Evolutionary conservation across 1,139 yeast genomes (phyloP), one percentile per base, ranked within the genome.

Genomic region (Zygoascus sp.): DNA sequence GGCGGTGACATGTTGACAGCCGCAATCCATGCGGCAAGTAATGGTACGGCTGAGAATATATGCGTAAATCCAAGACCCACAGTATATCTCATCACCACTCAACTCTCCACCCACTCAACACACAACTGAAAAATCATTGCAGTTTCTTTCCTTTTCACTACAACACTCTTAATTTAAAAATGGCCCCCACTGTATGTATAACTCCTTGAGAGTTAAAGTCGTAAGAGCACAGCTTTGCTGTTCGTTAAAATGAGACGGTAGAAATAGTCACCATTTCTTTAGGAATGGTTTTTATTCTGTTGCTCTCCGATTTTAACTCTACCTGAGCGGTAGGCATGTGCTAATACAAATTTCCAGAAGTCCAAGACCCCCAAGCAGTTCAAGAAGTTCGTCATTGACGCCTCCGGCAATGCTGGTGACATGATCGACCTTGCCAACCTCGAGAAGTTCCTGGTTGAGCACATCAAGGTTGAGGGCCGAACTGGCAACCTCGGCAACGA

Each of bases 391-490:
- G 87, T 86, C 70, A 94, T 92, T 72, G 97, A 90, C 81, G 89
- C 88, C 72, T 80, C 95, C 59, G 96, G 95, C 68, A 96, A 96
- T 81, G 87, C 90, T 67, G 86, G 87, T 76, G 96, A 92, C 78
- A 63, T 66, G 55, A 95, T 89, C 70, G 97, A 92, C 83, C 94
- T 94, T 76, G 86, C 94, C 72, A 83, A 95, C 68, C 88, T 90
- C 81, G 95, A 88, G 70, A 90, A 92, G 82, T 94, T 83, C 90
- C 83, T 94, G 75, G 82, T 84, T 73, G 98, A 92, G 79, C 96
- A 88, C 87, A 90, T 94, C 86, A 94, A 94, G 84, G 92, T 94
- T 69, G 98, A 92, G 60, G 90, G 92, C 75, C 81, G 85, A 70
- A 80, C 87, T 67, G 97, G 97, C 74, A 86, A 89, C 89, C 85